Percentiles rank a stretch among this genome's conserved stretches.
Evolutionary conservation across 306 rosid genomes (phyloP).

Genomic region (Rubus parviflorus): DNA sequence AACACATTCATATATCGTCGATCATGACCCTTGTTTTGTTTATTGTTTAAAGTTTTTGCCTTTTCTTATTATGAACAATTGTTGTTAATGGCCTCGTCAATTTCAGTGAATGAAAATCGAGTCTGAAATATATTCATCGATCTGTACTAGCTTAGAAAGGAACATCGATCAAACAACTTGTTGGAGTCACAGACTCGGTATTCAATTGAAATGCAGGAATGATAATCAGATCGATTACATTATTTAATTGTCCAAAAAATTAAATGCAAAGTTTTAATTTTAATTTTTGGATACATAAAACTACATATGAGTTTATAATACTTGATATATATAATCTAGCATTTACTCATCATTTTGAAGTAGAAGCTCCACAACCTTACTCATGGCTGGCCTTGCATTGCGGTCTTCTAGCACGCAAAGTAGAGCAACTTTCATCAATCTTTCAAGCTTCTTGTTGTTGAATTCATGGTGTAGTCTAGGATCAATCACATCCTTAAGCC

Average conservation of each 20-base stretch:
- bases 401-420: constrained; percentile 38
- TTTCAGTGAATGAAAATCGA: no score
- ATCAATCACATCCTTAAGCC: constrained; percentile 33
- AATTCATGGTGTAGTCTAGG: constrained; percentile 16
- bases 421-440: constrained; percentile 31
- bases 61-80: no score
- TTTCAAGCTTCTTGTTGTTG: constrained; percentile 17
- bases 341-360: not conserved
- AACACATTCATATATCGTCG: no score
- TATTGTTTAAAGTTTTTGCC: no score
- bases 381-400: constrained; percentile 42
- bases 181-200: not conserved
- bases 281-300: not conserved
- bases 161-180: not conserved
- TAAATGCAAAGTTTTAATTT: not conserved
- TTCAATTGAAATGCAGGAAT: not conserved
- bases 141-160: not conserved
- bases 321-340: not conserved
- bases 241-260: not conserved
- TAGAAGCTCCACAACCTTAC: constrained; percentile 42
- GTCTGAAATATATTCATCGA: no score
- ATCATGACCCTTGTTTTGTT: no score
- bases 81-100: no score
- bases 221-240: not conserved
- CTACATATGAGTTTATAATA: not conserved